Percentiles rank a stretch among this genome's conserved stretches.
Conservation (phyloP, 1,284 basidiomycete genomes). For the Pseudomicrostroma phylloplanum region DNA sequence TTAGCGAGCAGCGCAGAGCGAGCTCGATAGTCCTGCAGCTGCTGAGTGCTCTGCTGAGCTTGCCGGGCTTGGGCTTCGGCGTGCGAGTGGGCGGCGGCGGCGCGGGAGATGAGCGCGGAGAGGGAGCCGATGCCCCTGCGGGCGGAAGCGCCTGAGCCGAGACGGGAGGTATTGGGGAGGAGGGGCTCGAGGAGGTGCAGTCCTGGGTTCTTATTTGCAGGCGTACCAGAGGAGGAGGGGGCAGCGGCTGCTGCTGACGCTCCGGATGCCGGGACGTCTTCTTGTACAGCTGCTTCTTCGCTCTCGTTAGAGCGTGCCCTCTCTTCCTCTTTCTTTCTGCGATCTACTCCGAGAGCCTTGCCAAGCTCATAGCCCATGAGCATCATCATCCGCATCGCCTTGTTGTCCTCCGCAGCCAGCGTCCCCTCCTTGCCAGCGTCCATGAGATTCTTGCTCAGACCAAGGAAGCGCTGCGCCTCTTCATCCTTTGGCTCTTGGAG, state of each 20-base stretch:
- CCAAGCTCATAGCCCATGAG: conserved; percentile 17
- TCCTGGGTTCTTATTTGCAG: not conserved
- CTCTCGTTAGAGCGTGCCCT: no score
- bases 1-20: conserved; percentile 4
- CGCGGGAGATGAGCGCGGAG: not conserved
- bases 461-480: no score
- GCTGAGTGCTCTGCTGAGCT: not conserved
- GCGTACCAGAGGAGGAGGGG: not conserved
- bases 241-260: not conserved
- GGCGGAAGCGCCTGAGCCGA: not conserved
- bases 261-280: not conserved
- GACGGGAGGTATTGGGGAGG: not conserved
- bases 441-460: no score
- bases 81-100: not conserved
- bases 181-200: not conserved
- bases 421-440: no score
- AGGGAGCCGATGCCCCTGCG: not conserved
- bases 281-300: not conserved
- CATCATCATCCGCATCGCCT: conserved; percentile 18
- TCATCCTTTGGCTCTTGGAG: no score
- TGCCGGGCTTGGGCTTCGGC: not conserved
- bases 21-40: conserved; percentile 11
- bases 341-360: conserved; percentile 8
- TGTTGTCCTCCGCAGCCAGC: conserved; percentile 6
- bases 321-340: not conserved